These are phyloP conservation scores for Yarrowia yakushimensis DNA, from an alignment of 805 yeast species.

Conservation along the genomic window DNA sequence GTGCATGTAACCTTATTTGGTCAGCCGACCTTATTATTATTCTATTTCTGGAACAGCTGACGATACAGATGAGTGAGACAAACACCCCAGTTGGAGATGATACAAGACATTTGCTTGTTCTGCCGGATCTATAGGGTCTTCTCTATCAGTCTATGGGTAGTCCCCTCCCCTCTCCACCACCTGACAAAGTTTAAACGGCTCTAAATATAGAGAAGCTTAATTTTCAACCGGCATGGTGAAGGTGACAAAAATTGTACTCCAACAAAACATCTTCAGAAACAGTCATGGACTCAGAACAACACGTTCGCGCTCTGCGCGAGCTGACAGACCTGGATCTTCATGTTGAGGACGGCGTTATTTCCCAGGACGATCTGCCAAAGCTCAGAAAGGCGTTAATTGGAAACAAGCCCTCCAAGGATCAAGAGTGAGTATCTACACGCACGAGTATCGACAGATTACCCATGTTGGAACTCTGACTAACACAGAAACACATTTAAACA, in stretches of 20 bases:
- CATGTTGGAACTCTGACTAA: background rate
- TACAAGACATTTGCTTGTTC: background rate
- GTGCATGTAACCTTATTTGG: background rate
- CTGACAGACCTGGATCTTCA: constrained; percentile 4
- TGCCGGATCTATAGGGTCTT: background rate
- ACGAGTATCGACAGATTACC: background rate
- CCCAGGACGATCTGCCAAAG: background rate
- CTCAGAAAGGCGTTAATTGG: constrained; percentile 6
- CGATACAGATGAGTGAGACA: background rate
- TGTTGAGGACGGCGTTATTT: background rate
- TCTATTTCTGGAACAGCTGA: background rate
- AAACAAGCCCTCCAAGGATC: background rate
- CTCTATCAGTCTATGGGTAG: background rate
- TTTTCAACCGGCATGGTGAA: background rate
- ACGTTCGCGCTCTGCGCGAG: background rate
- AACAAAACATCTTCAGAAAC: background rate
- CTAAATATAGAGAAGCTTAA: background rate
- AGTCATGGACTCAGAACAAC: constrained; percentile 1
- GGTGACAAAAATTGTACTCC: background rate
- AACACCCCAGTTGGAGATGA: background rate
- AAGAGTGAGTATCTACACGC: background rate
- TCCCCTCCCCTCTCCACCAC: background rate
- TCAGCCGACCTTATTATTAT: background rate
- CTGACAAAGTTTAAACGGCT: constrained; percentile 12
- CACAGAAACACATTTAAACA: constrained; percentile 7